These are phyloP conservation scores for Schoenoplectus tabernaemontani DNA, from an alignment of 202 grass and related monocot species.

Conservation along the genomic window DNA sequence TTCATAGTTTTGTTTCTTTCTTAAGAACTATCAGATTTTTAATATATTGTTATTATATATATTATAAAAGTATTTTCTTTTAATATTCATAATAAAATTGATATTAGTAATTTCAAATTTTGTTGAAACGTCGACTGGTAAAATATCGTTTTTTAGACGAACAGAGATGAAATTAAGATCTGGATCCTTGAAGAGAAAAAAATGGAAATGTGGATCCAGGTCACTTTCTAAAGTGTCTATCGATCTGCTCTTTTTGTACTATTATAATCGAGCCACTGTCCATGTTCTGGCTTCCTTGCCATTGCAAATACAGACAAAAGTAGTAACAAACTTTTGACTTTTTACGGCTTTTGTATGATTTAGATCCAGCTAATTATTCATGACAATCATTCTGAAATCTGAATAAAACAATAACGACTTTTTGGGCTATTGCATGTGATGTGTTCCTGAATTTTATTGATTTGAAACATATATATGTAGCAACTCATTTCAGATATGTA, in stretches of 20 bases:
- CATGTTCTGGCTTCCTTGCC: neutral
- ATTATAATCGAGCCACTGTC: neutral
- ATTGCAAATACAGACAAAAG: conserved; percentile 12
- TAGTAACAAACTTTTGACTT: neutral
- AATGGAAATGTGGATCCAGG: neutral
- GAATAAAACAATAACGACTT: neutral
- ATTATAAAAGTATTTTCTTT: no score
- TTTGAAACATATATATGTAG: neutral
- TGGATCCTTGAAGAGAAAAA: neutral
- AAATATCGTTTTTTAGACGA: neutral
- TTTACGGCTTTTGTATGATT: neutral
- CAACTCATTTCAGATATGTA: no score
- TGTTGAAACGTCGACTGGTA: no score
- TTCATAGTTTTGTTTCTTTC: no score
- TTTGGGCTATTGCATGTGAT: neutral
- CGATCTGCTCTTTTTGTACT: neutral
- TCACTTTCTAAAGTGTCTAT: neutral
- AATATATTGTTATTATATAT: no score
- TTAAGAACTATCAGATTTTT: no score
- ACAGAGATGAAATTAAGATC: neutral
- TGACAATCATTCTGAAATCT: neutral
- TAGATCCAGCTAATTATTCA: neutral
- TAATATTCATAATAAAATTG: no score
- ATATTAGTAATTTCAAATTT: no score
- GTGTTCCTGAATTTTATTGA: neutral